Evolutionary conservation across 768 basidiomycete species (phyloP).

Genomic region (Leccinum uliginosum): DNA sequence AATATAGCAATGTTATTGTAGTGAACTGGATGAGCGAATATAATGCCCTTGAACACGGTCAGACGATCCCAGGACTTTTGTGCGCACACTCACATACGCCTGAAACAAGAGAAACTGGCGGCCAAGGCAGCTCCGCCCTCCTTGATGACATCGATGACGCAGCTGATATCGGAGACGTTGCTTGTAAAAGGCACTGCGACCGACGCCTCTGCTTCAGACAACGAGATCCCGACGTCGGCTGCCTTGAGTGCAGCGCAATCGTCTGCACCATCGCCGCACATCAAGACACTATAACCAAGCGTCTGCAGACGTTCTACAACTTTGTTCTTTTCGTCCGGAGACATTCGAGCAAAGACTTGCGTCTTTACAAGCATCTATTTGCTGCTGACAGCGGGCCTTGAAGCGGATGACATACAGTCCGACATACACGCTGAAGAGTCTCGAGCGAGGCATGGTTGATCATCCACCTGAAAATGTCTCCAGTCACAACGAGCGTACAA

Average conservation of each 20-base stretch:
- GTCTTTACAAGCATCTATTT: constrained; percentile 93
- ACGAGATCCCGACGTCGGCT: constrained; percentile 93
- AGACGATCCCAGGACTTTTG: background rate
- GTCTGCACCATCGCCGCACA: constrained; percentile 99
- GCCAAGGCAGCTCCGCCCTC: constrained; percentile 95
- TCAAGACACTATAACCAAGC: constrained; percentile 93
- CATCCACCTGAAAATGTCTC: constrained; percentile 98
- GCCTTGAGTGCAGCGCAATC: constrained; percentile 98
- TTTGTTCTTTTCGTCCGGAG: constrained; percentile 99
- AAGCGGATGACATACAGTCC: background rate
- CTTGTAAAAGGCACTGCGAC: constrained; percentile 98
- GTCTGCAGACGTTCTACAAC: constrained; percentile 91
- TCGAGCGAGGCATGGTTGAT: constrained; percentile 91
- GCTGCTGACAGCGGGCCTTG: constrained; percentile 1
- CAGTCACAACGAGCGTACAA: constrained; percentile 87
- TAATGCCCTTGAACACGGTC: constrained; percentile 65
- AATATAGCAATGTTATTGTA: constrained; percentile 93
- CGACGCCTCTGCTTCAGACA: constrained; percentile 97
- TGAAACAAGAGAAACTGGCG: constrained; percentile 99
- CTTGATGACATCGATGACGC: constrained; percentile 93
- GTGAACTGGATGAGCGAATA: constrained; percentile 99
- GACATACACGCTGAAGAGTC: constrained; percentile 78
- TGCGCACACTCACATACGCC: constrained; percentile 79
- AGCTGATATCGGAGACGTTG: constrained; percentile 89
- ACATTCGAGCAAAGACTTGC: constrained; percentile 97